These are phyloP conservation scores for Bacidia rubella DNA, from an alignment of 495 filamentous ascomycete genomes.

Conservation along the genomic window DNA sequence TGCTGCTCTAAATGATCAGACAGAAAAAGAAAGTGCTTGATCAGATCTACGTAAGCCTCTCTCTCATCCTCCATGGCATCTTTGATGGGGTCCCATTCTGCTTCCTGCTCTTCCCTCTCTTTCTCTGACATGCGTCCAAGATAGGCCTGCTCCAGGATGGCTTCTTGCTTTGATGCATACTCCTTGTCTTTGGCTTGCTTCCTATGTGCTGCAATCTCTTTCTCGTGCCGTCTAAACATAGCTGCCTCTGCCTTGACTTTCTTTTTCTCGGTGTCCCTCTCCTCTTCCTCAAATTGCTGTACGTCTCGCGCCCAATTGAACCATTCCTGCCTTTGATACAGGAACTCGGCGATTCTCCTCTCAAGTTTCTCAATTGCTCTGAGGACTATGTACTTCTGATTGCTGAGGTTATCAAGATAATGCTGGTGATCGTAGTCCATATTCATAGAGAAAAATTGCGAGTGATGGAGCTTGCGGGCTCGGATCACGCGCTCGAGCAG, in stretches of 20 bases:
- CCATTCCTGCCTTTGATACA: constrained; percentile 37
- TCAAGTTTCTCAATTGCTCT: constrained; percentile 34
- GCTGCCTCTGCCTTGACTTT: constrained; percentile 37
- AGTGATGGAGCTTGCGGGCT: constrained; percentile 39
- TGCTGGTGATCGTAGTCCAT: constrained; percentile 23
- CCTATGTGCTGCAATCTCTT: constrained; percentile 26
- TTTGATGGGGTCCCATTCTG: constrained; percentile 40
- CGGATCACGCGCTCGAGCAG: constrained; percentile 36
- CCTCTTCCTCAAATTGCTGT: constrained; percentile 33
- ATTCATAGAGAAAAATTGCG: constrained; percentile 35
- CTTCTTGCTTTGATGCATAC: constrained; percentile 30
- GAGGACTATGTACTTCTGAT: constrained; percentile 25
- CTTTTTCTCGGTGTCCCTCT: constrained; percentile 37
- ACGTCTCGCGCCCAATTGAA: constrained; percentile 33
- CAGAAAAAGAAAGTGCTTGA: constrained; percentile 32
- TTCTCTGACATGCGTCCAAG: constrained; percentile 26
- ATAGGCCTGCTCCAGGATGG: constrained; percentile 33
- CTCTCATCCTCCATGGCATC: constrained; percentile 34
- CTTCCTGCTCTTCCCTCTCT: constrained; percentile 19
- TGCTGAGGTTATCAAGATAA: constrained; percentile 34
- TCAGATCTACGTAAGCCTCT: constrained; percentile 29
- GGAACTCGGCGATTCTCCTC: constrained; percentile 30
- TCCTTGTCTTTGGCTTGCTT: constrained; percentile 26
- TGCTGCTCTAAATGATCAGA: constrained; percentile 14
- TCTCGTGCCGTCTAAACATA: constrained; percentile 35